Evolutionary conservation across 139 green algal species (phyloP).

Genomic region (Coelastrella sp.): DNA sequence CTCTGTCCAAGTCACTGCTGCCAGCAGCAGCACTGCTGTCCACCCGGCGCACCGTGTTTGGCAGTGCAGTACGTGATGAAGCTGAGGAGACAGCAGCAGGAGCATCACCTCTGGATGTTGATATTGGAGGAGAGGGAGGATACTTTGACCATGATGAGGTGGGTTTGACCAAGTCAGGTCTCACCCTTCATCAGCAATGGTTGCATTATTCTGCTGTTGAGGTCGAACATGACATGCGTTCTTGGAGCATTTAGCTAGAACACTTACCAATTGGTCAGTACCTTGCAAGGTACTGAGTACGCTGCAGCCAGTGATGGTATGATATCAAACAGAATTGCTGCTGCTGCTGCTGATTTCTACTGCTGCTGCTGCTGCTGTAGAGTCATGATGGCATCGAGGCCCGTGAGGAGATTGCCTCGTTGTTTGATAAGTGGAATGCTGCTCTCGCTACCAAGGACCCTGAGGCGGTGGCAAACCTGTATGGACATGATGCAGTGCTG

Average conservation of each 20-base stretch:
- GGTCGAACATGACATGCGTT: background rate
- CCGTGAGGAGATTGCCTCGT: constrained; percentile 14
- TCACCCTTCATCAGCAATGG: background rate
- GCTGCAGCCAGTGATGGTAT: background rate
- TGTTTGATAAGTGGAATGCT: constrained; percentile 51
- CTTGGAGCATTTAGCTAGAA: background rate
- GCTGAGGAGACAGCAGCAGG: background rate
- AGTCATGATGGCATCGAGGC: background rate
- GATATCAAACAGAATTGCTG: background rate
- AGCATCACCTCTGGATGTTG: constrained; percentile 8
- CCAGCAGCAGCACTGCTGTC: background rate
- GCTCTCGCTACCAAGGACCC: constrained; percentile 42
- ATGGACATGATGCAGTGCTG: constrained; percentile 41
- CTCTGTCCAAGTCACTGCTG: background rate
- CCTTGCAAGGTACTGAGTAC: background rate
- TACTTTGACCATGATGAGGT: constrained; percentile 45
- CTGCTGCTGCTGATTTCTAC: too few species aligned
- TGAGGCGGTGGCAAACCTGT: constrained; percentile 33
- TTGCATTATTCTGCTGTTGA: background rate
- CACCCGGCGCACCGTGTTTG: background rate
- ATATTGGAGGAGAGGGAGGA: constrained; percentile 42
- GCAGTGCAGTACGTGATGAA: background rate
- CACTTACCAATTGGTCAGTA: too few species aligned
- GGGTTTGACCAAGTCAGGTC: too few species aligned
- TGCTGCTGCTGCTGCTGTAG: too few species aligned